phyloP scores from a whole-genome alignment of 108 stramenopile genomes.

The Discostella stelligeroides region DNA sequence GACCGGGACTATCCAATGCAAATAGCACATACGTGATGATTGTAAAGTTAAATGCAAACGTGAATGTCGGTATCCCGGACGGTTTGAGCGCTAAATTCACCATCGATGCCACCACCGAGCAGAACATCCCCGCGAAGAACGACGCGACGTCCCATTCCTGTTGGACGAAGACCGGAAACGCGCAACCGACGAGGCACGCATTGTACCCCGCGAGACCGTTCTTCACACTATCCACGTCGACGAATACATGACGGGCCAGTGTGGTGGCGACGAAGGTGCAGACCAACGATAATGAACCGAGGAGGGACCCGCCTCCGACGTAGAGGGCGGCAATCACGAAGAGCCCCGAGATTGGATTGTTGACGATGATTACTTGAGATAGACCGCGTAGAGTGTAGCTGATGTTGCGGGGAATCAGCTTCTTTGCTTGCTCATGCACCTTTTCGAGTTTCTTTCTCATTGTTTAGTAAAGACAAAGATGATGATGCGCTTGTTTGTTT shows the following conservation, averaged over 20 bases:
- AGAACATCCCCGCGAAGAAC: not conserved
- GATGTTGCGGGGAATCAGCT: not conserved
- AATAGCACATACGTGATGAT: conserved; percentile 2
- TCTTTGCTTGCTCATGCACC: not conserved
- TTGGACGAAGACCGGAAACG: not conserved
- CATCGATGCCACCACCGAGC: not conserved
- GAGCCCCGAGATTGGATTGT: not conserved
- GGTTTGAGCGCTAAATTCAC: not conserved
- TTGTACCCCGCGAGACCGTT: not conserved
- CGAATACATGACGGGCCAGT: not conserved
- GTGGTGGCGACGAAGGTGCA: not conserved
- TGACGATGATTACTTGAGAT: not conserved
- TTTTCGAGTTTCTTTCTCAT: too few relatives aligned
- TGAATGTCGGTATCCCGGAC: not conserved
- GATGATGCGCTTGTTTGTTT: too few relatives aligned
- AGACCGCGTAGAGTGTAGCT: not conserved
- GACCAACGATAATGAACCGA: not conserved
- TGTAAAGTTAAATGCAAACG: not conserved
- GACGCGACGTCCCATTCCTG: not conserved
- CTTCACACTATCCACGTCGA: not conserved
- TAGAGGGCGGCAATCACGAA: not conserved
- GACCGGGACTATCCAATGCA: not conserved
- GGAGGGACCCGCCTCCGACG: not conserved
- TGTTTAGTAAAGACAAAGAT: too few relatives aligned
- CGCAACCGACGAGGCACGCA: not conserved